Percentiles rank a stretch among this genome's conserved stretches.
Evolutionary conservation across 2,329 filamentous ascomycete genomes (phyloP).

Genomic region (Proliferodiscus dingleyae): DNA sequence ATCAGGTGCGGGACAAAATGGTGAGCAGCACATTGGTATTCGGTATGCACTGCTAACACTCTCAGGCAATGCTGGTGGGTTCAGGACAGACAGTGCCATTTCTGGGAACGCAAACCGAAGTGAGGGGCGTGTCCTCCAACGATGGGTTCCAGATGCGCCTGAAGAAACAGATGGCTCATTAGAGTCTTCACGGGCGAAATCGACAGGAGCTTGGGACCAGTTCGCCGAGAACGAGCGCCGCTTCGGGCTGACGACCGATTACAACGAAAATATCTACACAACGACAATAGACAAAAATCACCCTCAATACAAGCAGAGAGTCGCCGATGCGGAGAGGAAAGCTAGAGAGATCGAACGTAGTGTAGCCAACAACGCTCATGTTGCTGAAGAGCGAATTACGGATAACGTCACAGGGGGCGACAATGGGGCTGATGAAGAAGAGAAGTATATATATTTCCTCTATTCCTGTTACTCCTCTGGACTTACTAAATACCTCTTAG

Average conservation of each 20-base stretch:
- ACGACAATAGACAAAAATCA: constrained; percentile 82
- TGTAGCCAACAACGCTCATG: constrained; percentile 68
- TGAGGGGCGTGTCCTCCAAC: constrained; percentile 74
- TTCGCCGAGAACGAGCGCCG: constrained; percentile 84
- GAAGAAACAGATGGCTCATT: constrained; percentile 66
- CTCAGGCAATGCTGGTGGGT: constrained; percentile 61
- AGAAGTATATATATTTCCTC: constrained; percentile 59
- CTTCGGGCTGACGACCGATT: constrained; percentile 84
- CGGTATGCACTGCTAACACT: constrained; percentile 15
- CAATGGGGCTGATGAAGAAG: constrained; percentile 77
- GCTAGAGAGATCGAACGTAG: constrained; percentile 86
- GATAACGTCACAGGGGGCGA: constrained; percentile 60
- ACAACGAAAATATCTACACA: constrained; percentile 93
- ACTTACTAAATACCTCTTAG: constrained; percentile 37
- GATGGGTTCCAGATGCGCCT: constrained; percentile 67
- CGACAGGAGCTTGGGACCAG: constrained; percentile 69
- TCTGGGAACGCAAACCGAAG: constrained; percentile 65
- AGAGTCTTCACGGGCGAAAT: constrained; percentile 40
- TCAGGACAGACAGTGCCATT: constrained; percentile 86
- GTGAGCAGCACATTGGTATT: constrained; percentile 36
- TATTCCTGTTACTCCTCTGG: neutral
- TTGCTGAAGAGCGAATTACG: constrained; percentile 83
- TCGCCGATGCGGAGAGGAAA: constrained; percentile 74
- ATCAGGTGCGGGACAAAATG: constrained; percentile 49
- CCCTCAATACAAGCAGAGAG: constrained; percentile 72